Percentiles rank a stretch among this genome's conserved stretches.
phyloP scores from a whole-genome alignment of 495 filamentous ascomycete species.

The Haplographium delicatum region DNA sequence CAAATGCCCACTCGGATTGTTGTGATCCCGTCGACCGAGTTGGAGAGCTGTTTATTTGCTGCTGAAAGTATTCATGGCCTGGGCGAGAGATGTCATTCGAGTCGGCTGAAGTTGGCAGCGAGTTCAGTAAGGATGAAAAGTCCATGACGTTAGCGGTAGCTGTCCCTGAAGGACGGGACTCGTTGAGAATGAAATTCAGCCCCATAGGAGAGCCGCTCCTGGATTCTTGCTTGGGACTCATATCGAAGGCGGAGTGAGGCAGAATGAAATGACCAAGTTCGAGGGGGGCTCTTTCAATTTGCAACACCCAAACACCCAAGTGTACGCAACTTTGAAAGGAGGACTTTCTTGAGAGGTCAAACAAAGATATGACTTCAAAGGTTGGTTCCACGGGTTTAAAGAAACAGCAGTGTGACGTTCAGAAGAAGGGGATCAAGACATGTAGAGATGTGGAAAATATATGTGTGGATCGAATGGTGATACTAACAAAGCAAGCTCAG shows the following conservation, averaged over 20 bases:
- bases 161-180: no score
- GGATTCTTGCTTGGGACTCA: not conserved
- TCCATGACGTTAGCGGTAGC: not conserved
- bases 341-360: not conserved
- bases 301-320: not conserved
- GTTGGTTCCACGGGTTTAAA: no score
- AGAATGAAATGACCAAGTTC: not conserved
- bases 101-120: no score
- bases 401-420: no score
- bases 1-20: no score
- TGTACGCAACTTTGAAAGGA: not conserved
- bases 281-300: not conserved
- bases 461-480: no score
- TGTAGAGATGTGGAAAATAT: no score
- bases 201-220: not conserved
- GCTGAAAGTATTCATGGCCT: no score
- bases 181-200: not conserved
- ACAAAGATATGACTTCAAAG: constrained; percentile 1
- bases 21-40: no score
- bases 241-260: not conserved
- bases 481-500: no score
- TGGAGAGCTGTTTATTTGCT: no score
- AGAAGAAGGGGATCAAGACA: not conserved
- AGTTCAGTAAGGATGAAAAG: not conserved
- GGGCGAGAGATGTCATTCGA: no score